Evolutionary conservation across 345 rosid genomes (phyloP).

Genomic region (Erysimum cheiranthoides): DNA sequence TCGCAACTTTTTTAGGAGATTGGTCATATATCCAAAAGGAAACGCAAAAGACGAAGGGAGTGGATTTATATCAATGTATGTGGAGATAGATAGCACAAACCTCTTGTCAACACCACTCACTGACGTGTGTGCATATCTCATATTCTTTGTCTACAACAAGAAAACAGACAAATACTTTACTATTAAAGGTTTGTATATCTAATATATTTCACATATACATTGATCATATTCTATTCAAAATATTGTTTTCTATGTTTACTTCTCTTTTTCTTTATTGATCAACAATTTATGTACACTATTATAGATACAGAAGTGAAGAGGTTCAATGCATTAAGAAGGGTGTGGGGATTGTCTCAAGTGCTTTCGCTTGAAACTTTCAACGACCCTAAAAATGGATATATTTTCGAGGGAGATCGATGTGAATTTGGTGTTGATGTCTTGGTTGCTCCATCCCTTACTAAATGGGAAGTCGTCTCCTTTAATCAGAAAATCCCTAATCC

Average conservation of each 20-base stretch:
- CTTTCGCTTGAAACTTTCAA: neutral
- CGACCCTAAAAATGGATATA: neutral
- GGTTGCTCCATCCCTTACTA: neutral
- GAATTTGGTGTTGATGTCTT: neutral
- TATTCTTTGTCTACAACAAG: slow-evolving; percentile 10
- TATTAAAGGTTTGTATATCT: neutral
- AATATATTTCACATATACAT: neutral
- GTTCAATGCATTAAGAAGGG: neutral
- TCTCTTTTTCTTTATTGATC: too few relatives aligned
- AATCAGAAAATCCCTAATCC: neutral
- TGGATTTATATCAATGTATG: slow-evolving; percentile 1
- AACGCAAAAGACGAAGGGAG: neutral
- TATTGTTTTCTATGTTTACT: too few relatives aligned
- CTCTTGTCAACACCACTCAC: neutral
- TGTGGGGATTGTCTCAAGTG: neutral
- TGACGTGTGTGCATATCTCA: neutral
- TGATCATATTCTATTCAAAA: too few relatives aligned
- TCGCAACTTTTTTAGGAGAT: neutral
- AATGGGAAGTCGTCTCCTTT: neutral
- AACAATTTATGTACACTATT: too few relatives aligned
- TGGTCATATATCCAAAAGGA: slow-evolving; percentile 9
- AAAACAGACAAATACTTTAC: neutral
- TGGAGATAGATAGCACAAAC: neutral
- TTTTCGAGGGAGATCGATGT: neutral
- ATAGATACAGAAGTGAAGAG: neutral